Evolutionary conservation across 257 asterid genomes (phyloP), one percentile per base, ranked within the genome.

Genomic region (Solanum chilense): DNA sequence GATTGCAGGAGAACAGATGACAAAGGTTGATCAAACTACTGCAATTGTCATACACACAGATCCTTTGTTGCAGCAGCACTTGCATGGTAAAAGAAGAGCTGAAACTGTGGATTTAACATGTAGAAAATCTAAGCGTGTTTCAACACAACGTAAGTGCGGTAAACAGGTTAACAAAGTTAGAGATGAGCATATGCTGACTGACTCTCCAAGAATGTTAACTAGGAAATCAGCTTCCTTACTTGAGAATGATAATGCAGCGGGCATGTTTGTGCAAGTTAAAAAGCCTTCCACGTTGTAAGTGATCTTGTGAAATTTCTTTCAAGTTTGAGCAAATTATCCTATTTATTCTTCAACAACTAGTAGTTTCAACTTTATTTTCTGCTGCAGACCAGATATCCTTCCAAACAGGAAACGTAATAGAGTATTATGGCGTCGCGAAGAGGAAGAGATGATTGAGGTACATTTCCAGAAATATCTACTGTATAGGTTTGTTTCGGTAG

Each of bases 361-460:
- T 37, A 31, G 44, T 81, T 47, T 70, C 85, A 69, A 37, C 81
- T 82, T 58, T 37, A 7, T 58, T 88, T 78, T 13, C 44, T 87
- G 85, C 85, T 90, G 93, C 96, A 93, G 97, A 66, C 85, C 82
- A 31, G 71, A 62, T 31, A 18, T 80, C 29, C 27, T 87, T 87
- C 86, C 90, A 80, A 82, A 82, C 60, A 86, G 64, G 73, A 93
- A 91, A 83, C 95, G 96, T 23, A 93, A 71, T 84, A 92, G 88
- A 86, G 68, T 92, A 69, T 23, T 73, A 9, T 95, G 98, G 98
- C 90, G 75, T 20, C 92, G 88, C 68, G 92, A 92, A 21, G 98
- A 95, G 91, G 98, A 89, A 90, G 94, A 92, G 86, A 89, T 86
- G 89, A 93, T 95, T 58, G 90, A 86, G 97, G 98, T 93, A 92